Evolutionary conservation across 345 rosid species (phyloP).

Genomic region (Camelina hispida): DNA sequence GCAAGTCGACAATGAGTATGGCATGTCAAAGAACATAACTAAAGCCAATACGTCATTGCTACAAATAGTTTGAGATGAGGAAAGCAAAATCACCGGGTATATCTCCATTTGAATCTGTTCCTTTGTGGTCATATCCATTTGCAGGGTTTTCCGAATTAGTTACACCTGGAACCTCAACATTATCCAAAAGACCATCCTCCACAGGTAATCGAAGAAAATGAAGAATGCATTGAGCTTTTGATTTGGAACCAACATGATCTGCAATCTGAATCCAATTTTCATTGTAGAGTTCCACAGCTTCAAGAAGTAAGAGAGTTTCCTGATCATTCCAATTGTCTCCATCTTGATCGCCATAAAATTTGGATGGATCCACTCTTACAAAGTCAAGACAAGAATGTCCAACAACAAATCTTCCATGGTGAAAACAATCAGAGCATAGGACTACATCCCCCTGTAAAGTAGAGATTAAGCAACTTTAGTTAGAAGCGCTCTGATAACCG

Average conservation of each 20-base stretch:
- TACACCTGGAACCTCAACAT: slow-evolving; percentile 72
- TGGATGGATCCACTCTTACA: slow-evolving; percentile 68
- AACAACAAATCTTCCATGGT: slow-evolving; percentile 79
- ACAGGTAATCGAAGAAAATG: slow-evolving; percentile 90
- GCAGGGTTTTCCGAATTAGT: slow-evolving; percentile 48
- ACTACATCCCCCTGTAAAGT: slow-evolving; percentile 73
- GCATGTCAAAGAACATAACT: not conserved
- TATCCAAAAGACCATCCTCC: slow-evolving; percentile 87
- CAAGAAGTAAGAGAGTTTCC: slow-evolving; percentile 90
- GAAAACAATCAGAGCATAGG: slow-evolving; percentile 80
- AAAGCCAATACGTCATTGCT: not conserved
- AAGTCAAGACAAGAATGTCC: slow-evolving; percentile 95
- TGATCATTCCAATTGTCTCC: slow-evolving; percentile 93
- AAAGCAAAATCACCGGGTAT: slow-evolving; percentile 51
- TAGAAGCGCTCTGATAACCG: not conserved
- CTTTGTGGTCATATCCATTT: slow-evolving; percentile 58
- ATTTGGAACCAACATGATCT: slow-evolving; percentile 89
- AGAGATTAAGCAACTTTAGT: slow-evolving; percentile 35
- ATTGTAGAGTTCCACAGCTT: slow-evolving; percentile 83
- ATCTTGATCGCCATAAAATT: slow-evolving; percentile 69
- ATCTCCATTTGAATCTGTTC: slow-evolving; percentile 64
- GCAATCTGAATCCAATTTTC: slow-evolving; percentile 95
- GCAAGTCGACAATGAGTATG: slow-evolving; percentile 33
- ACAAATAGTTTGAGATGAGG: slow-evolving; percentile 23
- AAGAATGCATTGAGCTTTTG: slow-evolving; percentile 96